Percentiles rank a stretch among this genome's conserved stretches.
These are phyloP conservation scores for Phytophthora agathidicida DNA, from an alignment of 352 stramenopile species.

Conservation along the genomic window DNA sequence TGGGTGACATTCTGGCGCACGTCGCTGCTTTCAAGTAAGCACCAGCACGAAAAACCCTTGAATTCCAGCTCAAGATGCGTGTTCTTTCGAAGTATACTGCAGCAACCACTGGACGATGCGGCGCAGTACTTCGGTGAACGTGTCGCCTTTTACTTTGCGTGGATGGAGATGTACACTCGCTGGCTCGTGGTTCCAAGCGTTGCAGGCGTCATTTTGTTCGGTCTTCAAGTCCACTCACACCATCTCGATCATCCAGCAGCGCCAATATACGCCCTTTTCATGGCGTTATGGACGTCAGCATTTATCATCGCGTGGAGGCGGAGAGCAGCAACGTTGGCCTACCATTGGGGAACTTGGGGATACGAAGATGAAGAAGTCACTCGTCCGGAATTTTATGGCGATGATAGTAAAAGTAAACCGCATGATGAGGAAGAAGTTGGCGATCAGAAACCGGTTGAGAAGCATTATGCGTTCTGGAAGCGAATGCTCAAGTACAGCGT, in stretches of 20 bases:
- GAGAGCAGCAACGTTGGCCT: conserved; percentile 76
- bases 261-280: conserved; percentile 86
- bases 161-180: conserved; percentile 91
- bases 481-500: conserved; percentile 75
- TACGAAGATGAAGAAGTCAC: conserved; percentile 89
- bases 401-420: conserved; percentile 13
- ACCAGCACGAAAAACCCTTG: not conserved
- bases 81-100: conserved; percentile 38
- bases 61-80: conserved; percentile 19
- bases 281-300: conserved; percentile 89
- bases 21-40: conserved; percentile 19
- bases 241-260: conserved; percentile 83
- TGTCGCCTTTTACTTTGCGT: conserved; percentile 94
- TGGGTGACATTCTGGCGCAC: conserved; percentile 88
- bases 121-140: conserved; percentile 92
- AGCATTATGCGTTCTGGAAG: conserved; percentile 75
- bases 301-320: conserved; percentile 91
- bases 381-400: conserved; percentile 83
- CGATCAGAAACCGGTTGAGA: conserved; percentile 16
- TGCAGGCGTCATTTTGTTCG: conserved; percentile 76
- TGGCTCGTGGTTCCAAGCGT: conserved; percentile 87
- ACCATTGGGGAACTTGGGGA: conserved; percentile 90
- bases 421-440: not conserved
- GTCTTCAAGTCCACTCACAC: conserved; percentile 58
- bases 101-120: conserved; percentile 86